Base-by-base conservation (phyloP, 164 flowering plant genomes). In the Liquidambar formosana region DNA sequence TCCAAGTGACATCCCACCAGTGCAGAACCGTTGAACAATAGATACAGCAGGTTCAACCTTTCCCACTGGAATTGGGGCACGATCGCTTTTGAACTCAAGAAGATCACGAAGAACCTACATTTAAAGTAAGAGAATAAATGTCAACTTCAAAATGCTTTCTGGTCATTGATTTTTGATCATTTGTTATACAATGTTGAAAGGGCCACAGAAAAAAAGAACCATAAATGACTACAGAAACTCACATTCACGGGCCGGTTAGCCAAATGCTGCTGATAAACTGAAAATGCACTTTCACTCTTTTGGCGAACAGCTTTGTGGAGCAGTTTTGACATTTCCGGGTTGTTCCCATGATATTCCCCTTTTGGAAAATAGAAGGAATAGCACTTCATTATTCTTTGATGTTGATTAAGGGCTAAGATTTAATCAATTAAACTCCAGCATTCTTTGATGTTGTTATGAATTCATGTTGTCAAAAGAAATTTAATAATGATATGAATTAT, bases 1-100 rank as follows among this genome's bases (percentile, higher is more conserved):
- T 69, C 99, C 99, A 66, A 93, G 97, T 18, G 98, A 93, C 99
- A 96, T 96, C 49, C 98, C 99, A 75, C 99, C 99, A 26, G 99
- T 96, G 80, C 99, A 96, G 73, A 96, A 96, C 47, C 99, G 88
- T 73, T 87, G 78, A 49, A 91, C 98, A 80, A 96, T 96, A 49
- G 97, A 84, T 57, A 79, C 53, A 64, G 99, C 99, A 79, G 98
- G 81, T 79, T 96, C 99, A 75, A 96, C 99, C 77, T 72, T 91
- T 67, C 98, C 97, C 53, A 96, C 94, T 45, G 97, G 89, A 70
- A 96, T 96, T 27, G 99, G 89, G 58, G 89, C 68, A 27, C 94
- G 89, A 52, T 92, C 97, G 82, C 98, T 96, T 78, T 80, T 93
- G 61, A 96, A 89, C 73, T 96, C 98, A 71, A 96, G 82, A 74